Base-by-base conservation (phyloP, 495 filamentous ascomycete genomes). In the Astrothelium macrocarpum region DNA sequence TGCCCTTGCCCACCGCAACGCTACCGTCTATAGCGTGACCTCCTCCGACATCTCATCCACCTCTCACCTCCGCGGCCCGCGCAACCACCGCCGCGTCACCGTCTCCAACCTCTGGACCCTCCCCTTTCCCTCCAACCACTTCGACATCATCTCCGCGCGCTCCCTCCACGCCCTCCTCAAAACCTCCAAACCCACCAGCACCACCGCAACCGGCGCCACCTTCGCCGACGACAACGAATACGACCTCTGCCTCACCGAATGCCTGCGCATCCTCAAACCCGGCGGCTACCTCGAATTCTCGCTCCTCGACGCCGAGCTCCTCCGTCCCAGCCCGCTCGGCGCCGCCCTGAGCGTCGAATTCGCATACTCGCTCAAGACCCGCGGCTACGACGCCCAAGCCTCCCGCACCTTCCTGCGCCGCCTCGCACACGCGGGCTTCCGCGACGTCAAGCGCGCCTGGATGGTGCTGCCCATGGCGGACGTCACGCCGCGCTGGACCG, bases 71-170 rank as follows among this genome's bases (percentile, higher is more conserved):
- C 87, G 88, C 72, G 91, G 93, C 16, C 94, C 95, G 0, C 75
- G 82, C 32, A 98, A 98, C 73, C 93, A 97, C 77, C 86, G 87
- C 46, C 86, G 86, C 62, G 81, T 95, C 20, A 83, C 84, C 31
- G 88, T 96, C 4, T 75, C 85, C 12, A 81, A 84, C 11, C 79
- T 95, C 5, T 90, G 86, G 79, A 82, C 84, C 63, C 82, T 98
- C 0, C 94, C 94, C 14, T 98, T 97, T 78, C 84, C 83, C 16
- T 84, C 90, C 68, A 85, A 87, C 67, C 87, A 95, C 74, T 98
- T 98, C 70, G 91, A 96, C 69, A 84, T 96, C 45, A 85, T 98
- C 71, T 95, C 90, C 4, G 89, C 92, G 2, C 90, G 93, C n/a
- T 88, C 90, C 23, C 80, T 97, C 23, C 89, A 93, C 73, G 80